phyloP scores from a whole-genome alignment of 208 protist species.

The Zelonia costaricensis region DNA sequence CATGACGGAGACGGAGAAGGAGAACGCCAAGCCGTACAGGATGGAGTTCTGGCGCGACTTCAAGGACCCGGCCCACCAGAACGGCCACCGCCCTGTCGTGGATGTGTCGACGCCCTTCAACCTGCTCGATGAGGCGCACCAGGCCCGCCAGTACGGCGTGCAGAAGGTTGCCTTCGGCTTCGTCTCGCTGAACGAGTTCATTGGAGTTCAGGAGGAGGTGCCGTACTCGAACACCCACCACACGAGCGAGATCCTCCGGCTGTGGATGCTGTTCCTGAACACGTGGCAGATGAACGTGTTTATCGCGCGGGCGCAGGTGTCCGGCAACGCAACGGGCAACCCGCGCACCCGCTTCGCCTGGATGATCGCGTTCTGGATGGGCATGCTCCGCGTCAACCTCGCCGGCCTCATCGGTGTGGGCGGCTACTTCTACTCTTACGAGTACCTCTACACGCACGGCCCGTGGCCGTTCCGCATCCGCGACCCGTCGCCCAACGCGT shows the following conservation, averaged over 20 bases:
- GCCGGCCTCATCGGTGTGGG: slow-evolving; percentile 67
- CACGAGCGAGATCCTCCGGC: slow-evolving; percentile 67
- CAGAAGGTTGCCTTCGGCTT: slow-evolving; percentile 65
- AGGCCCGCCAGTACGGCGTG: slow-evolving; percentile 63
- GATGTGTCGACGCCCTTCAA: slow-evolving; percentile 83
- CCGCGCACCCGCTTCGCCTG: slow-evolving; percentile 68
- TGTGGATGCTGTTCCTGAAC: slow-evolving; percentile 65
- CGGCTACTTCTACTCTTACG: slow-evolving; percentile 88
- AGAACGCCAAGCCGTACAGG: slow-evolving; percentile 35
- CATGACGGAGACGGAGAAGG: slow-evolving; percentile 31
- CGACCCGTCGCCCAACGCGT: slow-evolving; percentile 71
- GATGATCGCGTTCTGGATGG: slow-evolving; percentile 53
- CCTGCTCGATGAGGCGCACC: slow-evolving; percentile 78
- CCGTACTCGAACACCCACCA: slow-evolving; percentile 82
- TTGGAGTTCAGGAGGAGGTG: slow-evolving; percentile 69
- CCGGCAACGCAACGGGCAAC: slow-evolving; percentile 44
- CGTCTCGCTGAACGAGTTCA: slow-evolving; percentile 75
- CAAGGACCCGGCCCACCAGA: slow-evolving; percentile 49
- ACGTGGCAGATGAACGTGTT: slow-evolving; percentile 70
- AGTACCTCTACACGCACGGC: slow-evolving; percentile 88
- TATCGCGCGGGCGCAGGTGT: slow-evolving; percentile 41
- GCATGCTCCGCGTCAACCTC: slow-evolving; percentile 63
- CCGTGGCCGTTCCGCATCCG: slow-evolving; percentile 68
- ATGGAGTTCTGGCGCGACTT: slow-evolving; percentile 70
- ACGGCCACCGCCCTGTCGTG: slow-evolving; percentile 44